Conservation (phyloP, 768 basidiomycete genomes). For the Kwoniella dendrophila region DNA sequence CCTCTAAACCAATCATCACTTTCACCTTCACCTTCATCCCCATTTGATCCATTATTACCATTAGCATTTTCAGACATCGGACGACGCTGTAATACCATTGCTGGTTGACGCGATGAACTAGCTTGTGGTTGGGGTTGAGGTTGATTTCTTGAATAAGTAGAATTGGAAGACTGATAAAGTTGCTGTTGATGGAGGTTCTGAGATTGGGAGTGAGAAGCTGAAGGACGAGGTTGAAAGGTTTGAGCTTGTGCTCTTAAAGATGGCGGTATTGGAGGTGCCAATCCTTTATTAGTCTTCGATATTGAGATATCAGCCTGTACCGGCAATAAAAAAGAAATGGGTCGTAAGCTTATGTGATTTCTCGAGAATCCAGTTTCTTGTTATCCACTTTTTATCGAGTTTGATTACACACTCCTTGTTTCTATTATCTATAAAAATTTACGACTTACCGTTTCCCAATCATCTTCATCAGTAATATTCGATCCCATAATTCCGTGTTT, state of each 20-base stretch:
- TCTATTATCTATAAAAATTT: not conserved
- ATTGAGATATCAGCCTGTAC: constrained; percentile 11
- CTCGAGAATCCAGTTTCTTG: not conserved
- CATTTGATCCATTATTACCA: not conserved
- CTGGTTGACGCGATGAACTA: constrained; percentile 7
- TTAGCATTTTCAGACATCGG: not conserved
- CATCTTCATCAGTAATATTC: constrained; percentile 26
- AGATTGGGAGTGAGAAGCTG: not conserved
- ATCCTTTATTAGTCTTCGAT: constrained; percentile 6
- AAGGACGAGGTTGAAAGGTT: constrained; percentile 27
- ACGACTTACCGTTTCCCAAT: constrained; percentile 41
- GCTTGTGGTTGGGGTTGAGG: not conserved
- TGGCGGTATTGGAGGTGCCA: constrained; percentile 1
- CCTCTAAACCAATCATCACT: constrained; percentile 35
- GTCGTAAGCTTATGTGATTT: not conserved
- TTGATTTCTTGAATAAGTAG: not conserved
- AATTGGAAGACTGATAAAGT: not conserved
- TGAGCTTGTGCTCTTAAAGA: constrained; percentile 24
- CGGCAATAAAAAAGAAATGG: not conserved
- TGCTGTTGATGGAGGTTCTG: not conserved
- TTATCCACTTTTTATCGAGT: not conserved
- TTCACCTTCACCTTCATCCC: constrained; percentile 9
- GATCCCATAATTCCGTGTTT: not conserved
- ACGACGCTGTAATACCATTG: not conserved
- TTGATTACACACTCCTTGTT: not conserved